These are phyloP conservation scores for Onygenales sp. DNA, from an alignment of 2,329 filamentous ascomycete species.

Conservation along the genomic window DNA sequence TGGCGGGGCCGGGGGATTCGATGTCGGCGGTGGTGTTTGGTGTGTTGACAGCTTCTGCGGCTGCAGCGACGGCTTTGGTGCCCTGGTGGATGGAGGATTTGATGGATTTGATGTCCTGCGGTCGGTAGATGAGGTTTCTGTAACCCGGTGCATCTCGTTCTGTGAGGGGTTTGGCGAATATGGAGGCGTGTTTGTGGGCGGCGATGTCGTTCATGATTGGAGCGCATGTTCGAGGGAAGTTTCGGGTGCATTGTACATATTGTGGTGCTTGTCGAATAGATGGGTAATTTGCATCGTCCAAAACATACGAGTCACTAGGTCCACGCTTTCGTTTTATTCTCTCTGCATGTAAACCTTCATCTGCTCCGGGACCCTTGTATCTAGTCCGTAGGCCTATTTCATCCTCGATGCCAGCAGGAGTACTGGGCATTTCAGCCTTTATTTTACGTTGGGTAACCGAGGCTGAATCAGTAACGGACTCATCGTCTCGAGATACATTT, in stretches of 20 bases:
- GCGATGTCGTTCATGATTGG: slow-evolving; percentile 68
- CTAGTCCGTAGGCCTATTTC: slow-evolving; percentile 20
- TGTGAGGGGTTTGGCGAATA: slow-evolving; percentile 66
- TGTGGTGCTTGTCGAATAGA: slow-evolving; percentile 21
- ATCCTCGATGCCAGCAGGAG: slow-evolving; percentile 22
- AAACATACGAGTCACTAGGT: slow-evolving; percentile 19
- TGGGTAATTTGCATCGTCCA: slow-evolving; percentile 14
- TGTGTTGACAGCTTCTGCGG: slow-evolving; percentile 54
- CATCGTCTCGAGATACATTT: slow-evolving; percentile 25
- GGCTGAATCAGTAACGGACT: slow-evolving; percentile 14
- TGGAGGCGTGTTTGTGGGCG: slow-evolving; percentile 67
- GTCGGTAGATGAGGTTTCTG: slow-evolving; percentile 60
- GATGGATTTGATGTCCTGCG: slow-evolving; percentile 70
- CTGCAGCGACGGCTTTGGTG: slow-evolving; percentile 33
- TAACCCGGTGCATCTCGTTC: slow-evolving; percentile 70
- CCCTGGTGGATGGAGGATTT: slow-evolving; percentile 56
- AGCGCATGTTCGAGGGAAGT: slow-evolving; percentile 56
- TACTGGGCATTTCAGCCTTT: slow-evolving; percentile 26
- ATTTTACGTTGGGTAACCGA: slow-evolving; percentile 15
- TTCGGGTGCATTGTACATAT: slow-evolving; percentile 34
- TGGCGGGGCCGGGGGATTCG: slow-evolving; percentile 32
- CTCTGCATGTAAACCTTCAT: slow-evolving; percentile 20
- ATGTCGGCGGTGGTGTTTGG: slow-evolving; percentile 42
- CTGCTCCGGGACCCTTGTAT: slow-evolving; percentile 7
- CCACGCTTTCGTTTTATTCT: slow-evolving; percentile 34